Conservation (phyloP, 345 rosid species). For the Eucalyptus curtisii region DNA sequence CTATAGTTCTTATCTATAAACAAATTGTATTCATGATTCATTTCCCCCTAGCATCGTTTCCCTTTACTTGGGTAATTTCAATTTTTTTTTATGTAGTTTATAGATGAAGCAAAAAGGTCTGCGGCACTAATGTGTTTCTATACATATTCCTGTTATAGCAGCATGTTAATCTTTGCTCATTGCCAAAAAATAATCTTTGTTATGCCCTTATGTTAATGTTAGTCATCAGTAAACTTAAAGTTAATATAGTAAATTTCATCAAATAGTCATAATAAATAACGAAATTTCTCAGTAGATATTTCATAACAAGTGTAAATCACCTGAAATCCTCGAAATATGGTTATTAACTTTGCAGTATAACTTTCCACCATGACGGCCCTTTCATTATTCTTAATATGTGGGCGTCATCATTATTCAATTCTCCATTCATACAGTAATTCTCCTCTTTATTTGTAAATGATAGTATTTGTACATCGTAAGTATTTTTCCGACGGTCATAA, state of each 20-base stretch:
- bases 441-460: neutral
- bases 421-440: neutral
- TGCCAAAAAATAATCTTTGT: neutral
- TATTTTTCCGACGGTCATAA: neutral
- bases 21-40: no score
- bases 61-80: no score
- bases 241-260: neutral
- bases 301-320: neutral
- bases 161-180: neutral
- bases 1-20: neutral
- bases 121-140: neutral
- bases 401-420: neutral
- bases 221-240: neutral
- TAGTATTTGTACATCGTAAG: neutral
- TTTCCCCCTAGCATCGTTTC: no score
- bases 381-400: neutral
- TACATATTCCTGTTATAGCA: neutral
- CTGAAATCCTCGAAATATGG: neutral
- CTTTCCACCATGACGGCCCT: neutral
- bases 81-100: accelerated
- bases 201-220: neutral
- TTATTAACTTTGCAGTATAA: neutral
- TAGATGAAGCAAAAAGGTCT: neutral
- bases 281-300: accelerated
- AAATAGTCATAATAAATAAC: accelerated